These are phyloP conservation scores for Dendrothele bispora DNA, from an alignment of 768 basidiomycete species.

Conservation along the genomic window DNA sequence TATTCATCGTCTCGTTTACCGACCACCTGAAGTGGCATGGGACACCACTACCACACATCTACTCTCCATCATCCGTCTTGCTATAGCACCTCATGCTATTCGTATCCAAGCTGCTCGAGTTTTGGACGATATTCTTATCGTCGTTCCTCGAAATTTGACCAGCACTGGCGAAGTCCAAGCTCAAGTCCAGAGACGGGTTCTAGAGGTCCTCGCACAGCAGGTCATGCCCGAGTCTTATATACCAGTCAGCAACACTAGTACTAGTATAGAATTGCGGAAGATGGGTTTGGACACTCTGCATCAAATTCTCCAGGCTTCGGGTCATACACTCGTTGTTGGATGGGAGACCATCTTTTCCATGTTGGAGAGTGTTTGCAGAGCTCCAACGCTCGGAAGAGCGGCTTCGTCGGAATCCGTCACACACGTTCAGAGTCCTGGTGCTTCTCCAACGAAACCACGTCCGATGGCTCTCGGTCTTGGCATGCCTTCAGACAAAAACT, in stretches of 20 bases:
- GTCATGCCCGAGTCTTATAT: constrained; percentile 49
- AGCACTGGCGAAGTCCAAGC: constrained; percentile 62
- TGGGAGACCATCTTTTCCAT: constrained; percentile 95
- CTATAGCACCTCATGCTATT: constrained; percentile 71
- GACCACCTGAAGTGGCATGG: constrained; percentile 86
- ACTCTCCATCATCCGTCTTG: constrained; percentile 69
- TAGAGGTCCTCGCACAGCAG: constrained; percentile 84
- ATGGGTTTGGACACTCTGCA: constrained; percentile 91
- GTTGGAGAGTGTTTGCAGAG: constrained; percentile 83
- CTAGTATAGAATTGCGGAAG: constrained; percentile 73
- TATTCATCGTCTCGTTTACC: constrained; percentile 82
- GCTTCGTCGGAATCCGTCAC: constrained; percentile 39
- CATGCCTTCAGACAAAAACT: constrained; percentile 65
- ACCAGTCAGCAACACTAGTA: constrained; percentile 33
- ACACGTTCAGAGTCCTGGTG: constrained; percentile 34
- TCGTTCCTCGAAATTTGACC: constrained; percentile 72
- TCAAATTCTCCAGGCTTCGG: constrained; percentile 86
- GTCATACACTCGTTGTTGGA: constrained; percentile 87
- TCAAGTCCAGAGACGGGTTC: constrained; percentile 75
- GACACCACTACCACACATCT: constrained; percentile 78
- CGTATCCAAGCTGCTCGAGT: constrained; percentile 88
- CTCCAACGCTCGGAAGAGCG: constrained; percentile 37
- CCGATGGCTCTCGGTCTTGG: constrained; percentile 53
- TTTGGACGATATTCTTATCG: constrained; percentile 78
- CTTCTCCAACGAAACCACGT: constrained; percentile 35